Base-by-base conservation (phyloP, 257 asterid genomes). In the Thymus quinquecostatus region DNA sequence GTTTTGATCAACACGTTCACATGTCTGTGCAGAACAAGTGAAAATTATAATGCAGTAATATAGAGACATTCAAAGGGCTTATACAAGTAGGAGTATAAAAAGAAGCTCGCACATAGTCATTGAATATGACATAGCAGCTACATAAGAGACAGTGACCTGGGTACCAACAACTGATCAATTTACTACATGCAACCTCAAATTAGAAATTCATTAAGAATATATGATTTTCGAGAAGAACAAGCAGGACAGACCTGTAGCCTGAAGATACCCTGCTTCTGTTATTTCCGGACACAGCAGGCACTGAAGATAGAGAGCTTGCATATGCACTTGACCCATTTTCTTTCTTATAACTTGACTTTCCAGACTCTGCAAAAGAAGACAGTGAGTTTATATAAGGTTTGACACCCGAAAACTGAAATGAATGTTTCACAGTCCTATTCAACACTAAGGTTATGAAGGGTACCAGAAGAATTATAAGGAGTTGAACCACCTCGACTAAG, bases 401-500 rank as follows among this genome's bases (percentile, higher is more conserved):
- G 21, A 29, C 60, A 51, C 21, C 33, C 68, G 40, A 54, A 40
- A 64, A 45, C 49, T 60, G 69, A 56, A 30, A 5, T 27, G 21
- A 32, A 33, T 8, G 51, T 34, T 47, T 29, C 53, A 13, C 10
- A 56, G 53, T 44, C 36, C 45, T 28, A 65, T 43, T 41, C 41
- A 50, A 53, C 28, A 69, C n/a, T 60, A 56, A 75, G 74, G 45
- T 33, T 49, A 32, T 3, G 12, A 45, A 6, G 72, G 59, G 75
- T 78, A 91, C 97, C 96, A 29, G 89, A 86, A 72, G 72, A 80
- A 76, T 72, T 71, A 71, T 84, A 81, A 5, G 76, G 77, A 30
- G 89, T 76, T 66, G 83, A 75, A 71, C 95, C 90, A 71, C 87
- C 88, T 57, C 90, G 95, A 62, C 83, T 75, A 49, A 44, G 68